Evolutionary conservation across 768 basidiomycete species (phyloP).

Genomic region (Termitomyces sp.): DNA sequence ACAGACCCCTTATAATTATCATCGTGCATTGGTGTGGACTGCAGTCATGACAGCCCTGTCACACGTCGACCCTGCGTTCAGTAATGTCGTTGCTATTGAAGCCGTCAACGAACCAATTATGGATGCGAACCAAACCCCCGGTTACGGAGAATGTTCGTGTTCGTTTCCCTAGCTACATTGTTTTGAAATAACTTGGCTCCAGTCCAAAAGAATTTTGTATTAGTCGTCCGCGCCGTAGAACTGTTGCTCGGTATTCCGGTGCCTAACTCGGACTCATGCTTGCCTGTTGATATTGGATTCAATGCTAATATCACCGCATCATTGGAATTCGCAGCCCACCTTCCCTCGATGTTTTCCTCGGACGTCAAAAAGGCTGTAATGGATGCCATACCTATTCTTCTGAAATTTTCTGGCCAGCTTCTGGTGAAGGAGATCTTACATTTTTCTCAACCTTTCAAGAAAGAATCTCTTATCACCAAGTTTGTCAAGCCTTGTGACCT

Average conservation of each 20-base stretch:
- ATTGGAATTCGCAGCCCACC: constrained; percentile 11
- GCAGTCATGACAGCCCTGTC: constrained; percentile 71
- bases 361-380: constrained; percentile 25
- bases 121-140: constrained; percentile 63
- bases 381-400: constrained; percentile 32
- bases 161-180: background rate
- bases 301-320: constrained; percentile 21
- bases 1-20: constrained; percentile 67
- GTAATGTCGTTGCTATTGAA: constrained; percentile 61
- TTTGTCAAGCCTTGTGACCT: constrained; percentile 13
- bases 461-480: constrained; percentile 29
- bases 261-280: constrained; percentile 8
- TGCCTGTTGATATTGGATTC: background rate
- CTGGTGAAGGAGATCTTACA: constrained; percentile 16
- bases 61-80: constrained; percentile 65
- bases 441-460: constrained; percentile 5
- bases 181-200: background rate
- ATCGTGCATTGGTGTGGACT: constrained; percentile 76
- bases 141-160: constrained; percentile 59
- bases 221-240: constrained; percentile 63
- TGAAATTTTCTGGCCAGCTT: constrained; percentile 22
- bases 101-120: constrained; percentile 77
- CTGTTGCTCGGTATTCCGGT: constrained; percentile 48
- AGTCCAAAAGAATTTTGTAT: constrained; percentile 71
- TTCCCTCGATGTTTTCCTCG: constrained; percentile 17